A percentile compares a stretch with the other conserved stretches of the same genome.
Conservation (phyloP, 1,284 basidiomycete genomes). For the Ceratorhiza oryzae-sativae region DNA sequence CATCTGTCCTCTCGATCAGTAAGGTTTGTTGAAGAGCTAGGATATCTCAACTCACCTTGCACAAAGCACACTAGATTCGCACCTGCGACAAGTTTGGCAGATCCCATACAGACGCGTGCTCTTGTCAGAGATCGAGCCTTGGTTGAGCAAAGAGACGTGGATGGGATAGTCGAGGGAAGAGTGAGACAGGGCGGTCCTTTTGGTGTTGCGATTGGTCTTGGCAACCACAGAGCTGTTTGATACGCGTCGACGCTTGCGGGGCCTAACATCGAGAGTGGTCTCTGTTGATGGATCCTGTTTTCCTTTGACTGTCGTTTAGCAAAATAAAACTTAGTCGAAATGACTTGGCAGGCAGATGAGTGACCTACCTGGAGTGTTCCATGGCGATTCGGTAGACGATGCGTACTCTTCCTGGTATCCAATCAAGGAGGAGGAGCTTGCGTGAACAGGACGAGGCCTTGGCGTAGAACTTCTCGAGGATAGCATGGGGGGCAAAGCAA, state of each 20-base stretch:
- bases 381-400: constrained; percentile 7
- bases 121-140: background rate
- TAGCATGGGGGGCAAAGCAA: constrained; percentile 1
- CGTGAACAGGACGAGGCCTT: constrained; percentile 7
- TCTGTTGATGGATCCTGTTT: background rate
- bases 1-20: constrained; percentile 23
- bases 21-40: constrained; percentile 6
- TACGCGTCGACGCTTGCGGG: constrained; percentile 33
- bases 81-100: constrained; percentile 37
- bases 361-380: constrained; percentile 17
- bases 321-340: background rate
- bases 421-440: background rate
- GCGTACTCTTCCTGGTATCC: background rate
- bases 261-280: constrained; percentile 15
- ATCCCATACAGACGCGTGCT: background rate
- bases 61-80: constrained; percentile 23
- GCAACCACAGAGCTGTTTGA: background rate
- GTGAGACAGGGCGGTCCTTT: background rate
- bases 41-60: constrained; percentile 19
- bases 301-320: background rate
- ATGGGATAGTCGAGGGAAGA: background rate
- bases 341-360: background rate
- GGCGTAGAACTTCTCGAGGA: constrained; percentile 29
- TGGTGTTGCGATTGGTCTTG: background rate
- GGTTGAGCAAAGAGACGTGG: background rate